Conservation (phyloP, 129 eudicot species). For the Ambrosia trifida region DNA sequence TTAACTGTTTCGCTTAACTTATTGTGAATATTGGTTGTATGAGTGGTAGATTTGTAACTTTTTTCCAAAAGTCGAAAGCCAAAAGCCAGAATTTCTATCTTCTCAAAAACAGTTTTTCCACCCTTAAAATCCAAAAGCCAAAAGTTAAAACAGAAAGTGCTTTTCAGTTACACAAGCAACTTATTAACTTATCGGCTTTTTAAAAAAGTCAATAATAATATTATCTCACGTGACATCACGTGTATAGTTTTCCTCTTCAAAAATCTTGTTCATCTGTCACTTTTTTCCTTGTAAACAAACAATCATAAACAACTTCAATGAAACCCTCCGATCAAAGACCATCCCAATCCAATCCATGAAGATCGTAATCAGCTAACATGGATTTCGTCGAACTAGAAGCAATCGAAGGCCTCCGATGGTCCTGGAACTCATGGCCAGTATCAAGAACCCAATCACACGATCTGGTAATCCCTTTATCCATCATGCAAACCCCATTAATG, state of each 20-base stretch:
- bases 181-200: no score
- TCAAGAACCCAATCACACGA: slow-evolving; percentile 51
- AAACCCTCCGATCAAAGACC: slow-evolving; percentile 28
- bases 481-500: slow-evolving; percentile 88
- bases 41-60: no score
- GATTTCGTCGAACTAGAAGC: slow-evolving; percentile 90
- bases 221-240: slow-evolving; percentile 31
- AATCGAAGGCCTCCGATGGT: slow-evolving; percentile 92
- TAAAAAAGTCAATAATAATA: not conserved
- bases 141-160: no score
- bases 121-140: no score
- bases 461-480: slow-evolving; percentile 72
- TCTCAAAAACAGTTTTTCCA: no score
- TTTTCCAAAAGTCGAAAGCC: no score
- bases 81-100: no score
- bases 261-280: slow-evolving; percentile 24
- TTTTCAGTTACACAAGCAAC: no score
- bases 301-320: slow-evolving; percentile 13
- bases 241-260: slow-evolving; percentile 24
- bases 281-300: not conserved
- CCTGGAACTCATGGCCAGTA: slow-evolving; percentile 97
- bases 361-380: slow-evolving; percentile 36
- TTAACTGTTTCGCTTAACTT: no score
- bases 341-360: not conserved
- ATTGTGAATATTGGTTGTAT: no score